These are phyloP conservation scores for Psilocybe cubensis DNA, from an alignment of 768 basidiomycete genomes.

Conservation along the genomic window DNA sequence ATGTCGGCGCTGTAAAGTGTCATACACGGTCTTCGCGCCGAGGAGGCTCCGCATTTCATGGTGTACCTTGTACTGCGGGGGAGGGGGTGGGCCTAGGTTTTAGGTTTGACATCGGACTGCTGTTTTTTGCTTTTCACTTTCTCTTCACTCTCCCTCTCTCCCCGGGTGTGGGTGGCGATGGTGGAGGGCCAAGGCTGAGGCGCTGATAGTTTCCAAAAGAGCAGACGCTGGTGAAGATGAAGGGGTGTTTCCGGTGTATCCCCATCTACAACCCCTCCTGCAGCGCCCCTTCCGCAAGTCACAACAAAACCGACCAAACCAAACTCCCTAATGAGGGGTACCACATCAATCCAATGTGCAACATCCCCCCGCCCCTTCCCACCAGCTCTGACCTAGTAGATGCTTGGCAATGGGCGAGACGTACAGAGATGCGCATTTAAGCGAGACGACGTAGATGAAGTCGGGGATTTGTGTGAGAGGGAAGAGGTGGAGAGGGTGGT, in stretches of 20 bases:
- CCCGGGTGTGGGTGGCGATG: too few relatives aligned
- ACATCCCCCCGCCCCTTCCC: slow-evolving; percentile 80
- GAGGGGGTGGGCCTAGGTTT: too few relatives aligned
- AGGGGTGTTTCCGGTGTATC: neutral
- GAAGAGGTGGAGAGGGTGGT: slow-evolving; percentile 56
- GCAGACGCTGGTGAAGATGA: too few relatives aligned
- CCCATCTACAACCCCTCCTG: slow-evolving; percentile 11
- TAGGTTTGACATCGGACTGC: too few relatives aligned
- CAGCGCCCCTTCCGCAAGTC: too few relatives aligned
- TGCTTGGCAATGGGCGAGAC: slow-evolving; percentile 80
- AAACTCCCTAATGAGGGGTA: slow-evolving; percentile 89
- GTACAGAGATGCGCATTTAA: slow-evolving; percentile 93
- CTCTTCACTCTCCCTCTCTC: too few relatives aligned
- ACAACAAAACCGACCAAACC: too few relatives aligned
- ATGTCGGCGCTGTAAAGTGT: slow-evolving; percentile 53
- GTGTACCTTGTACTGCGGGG: too few relatives aligned
- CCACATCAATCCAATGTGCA: slow-evolving; percentile 88
- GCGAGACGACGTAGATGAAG: slow-evolving; percentile 87
- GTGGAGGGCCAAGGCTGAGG: too few relatives aligned
- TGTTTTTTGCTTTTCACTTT: too few relatives aligned
- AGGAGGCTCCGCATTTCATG: slow-evolving; percentile 53
- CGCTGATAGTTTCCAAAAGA: too few relatives aligned
- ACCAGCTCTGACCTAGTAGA: slow-evolving; percentile 85
- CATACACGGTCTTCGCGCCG: slow-evolving; percentile 37
- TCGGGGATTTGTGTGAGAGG: slow-evolving; percentile 71